Base-by-base conservation (phyloP, 2,329 filamentous ascomycete genomes). In the Fusarium paranaense region DNA sequence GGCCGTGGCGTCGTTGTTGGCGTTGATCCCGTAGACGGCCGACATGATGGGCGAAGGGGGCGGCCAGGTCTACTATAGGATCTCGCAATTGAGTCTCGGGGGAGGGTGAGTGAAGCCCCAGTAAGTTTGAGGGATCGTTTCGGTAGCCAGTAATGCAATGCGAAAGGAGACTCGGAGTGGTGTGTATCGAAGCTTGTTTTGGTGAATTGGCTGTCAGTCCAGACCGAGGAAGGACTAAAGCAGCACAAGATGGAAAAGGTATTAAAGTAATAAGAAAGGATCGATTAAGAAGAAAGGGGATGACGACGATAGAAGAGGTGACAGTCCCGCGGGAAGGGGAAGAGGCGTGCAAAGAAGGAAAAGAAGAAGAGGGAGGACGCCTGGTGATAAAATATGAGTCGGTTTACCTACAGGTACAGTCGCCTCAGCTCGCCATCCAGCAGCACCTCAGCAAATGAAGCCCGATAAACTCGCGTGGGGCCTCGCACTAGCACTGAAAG, bases 1-100 rank as follows among this genome's bases (percentile, higher is more conserved):
- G 13, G 85, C 84, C 30, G 87, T 87, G 73, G 81, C 82, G 78
- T 89, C 87, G 77, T 88, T 86, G 76, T 85, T 87, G 76, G 82
- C 83, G 72, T 80, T 81, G 20, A 79, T 73, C 58, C 74, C 77
- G 33, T 68, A 69, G 58, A 71, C 40, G 59, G 72, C 62, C 61
- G 78, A 70, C 78, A 79, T 79, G 65, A 40, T 77, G 67, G 70
- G 50, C 66, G 70, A 58, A 25, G 52, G 63, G 42, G 30, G 64
- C 40, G 60, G 20, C n/a, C 54, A 62, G 50, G 57, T 68, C 67
- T 70, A 71, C 56, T 62, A 33, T 57, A 54, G 56, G 61, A 57
- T 69, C 37, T 78, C 70, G 75, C 72, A 72, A 72, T 74, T 68
- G 64, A 60, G 61, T 57, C 42, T 66, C 66, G 45, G 35, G 32